Percentiles rank a stretch among this genome's conserved stretches.
phyloP scores from a whole-genome alignment of 208 protist genomes.

The Leishmania turanica region DNA sequence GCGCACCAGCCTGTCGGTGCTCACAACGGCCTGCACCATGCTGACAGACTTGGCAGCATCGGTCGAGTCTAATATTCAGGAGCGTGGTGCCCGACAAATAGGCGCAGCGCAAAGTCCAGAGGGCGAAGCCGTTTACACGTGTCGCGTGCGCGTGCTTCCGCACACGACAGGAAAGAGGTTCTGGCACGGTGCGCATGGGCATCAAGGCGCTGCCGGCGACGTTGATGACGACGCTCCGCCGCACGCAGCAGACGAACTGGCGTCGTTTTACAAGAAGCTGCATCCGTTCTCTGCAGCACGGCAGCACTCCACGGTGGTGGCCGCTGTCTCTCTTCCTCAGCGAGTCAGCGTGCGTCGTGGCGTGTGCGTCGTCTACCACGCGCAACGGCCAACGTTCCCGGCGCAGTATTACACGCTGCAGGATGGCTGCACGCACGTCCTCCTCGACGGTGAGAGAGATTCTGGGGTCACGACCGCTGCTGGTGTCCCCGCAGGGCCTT shows the following conservation, averaged over 20 bases:
- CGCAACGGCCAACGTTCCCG: conserved; percentile 18
- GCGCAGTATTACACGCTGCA: conserved; percentile 31
- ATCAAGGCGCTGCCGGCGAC: background rate
- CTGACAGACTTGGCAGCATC: conserved; percentile 20
- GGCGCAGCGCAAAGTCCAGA: background rate
- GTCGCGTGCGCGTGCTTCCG: conserved; percentile 20
- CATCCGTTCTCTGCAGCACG: conserved; percentile 20
- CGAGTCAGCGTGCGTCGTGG: conserved; percentile 23
- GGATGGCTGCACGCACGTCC: conserved; percentile 19
- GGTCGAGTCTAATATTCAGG: background rate
- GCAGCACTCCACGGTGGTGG: background rate
- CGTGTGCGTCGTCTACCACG: conserved; percentile 33
- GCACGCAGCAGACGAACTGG: background rate
- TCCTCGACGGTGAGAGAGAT: background rate
- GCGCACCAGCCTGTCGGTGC: conserved; percentile 27
- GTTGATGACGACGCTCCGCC: background rate
- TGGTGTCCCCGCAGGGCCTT: background rate
- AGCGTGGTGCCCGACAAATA: background rate
- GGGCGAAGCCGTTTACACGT: background rate
- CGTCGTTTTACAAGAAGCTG: conserved; percentile 15
- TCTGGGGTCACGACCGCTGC: background rate
- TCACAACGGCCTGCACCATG: conserved; percentile 18
- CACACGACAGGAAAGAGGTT: conserved; percentile 14
- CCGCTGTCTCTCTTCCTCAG: background rate
- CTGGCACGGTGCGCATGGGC: background rate